phyloP scores from a whole-genome alignment of 2,329 filamentous ascomycete species.

The Phialophora tarda region DNA sequence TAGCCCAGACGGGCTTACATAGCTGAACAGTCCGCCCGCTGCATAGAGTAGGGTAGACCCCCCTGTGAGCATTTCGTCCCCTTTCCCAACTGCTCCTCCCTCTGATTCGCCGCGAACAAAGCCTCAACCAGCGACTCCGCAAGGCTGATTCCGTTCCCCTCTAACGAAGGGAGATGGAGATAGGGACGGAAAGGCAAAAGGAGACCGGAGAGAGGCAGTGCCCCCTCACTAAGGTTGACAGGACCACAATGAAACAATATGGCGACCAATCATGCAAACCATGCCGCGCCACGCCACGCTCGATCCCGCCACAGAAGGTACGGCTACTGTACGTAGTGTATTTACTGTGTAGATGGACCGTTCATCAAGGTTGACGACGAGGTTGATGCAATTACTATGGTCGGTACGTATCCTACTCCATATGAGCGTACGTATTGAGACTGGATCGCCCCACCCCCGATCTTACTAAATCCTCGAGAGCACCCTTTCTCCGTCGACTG shows the following conservation, averaged over 20 bases:
- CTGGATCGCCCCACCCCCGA: no score
- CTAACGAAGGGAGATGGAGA: not conserved
- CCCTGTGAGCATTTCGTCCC: not conserved
- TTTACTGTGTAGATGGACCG: no score
- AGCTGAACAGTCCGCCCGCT: not conserved
- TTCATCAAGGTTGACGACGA: no score
- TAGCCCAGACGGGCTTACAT: not conserved
- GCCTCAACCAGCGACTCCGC: not conserved
- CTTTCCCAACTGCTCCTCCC: not conserved
- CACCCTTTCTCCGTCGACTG: no score
- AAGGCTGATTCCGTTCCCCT: not conserved
- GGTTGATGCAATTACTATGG: no score
- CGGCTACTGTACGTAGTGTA: no score
- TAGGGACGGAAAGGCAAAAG: not conserved
- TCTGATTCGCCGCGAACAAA: not conserved
- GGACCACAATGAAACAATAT: not conserved
- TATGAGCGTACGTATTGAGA: no score
- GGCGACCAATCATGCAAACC: no score
- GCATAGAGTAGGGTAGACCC: not conserved
- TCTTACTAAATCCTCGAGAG: no score
- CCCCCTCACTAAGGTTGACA: not conserved
- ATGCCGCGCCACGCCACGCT: no score
- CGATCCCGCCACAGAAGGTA: no score
- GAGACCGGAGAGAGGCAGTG: not conserved
- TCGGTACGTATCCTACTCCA: no score